Conservation (phyloP, 768 basidiomycete genomes). For the Hypsizygus marmoreus region DNA sequence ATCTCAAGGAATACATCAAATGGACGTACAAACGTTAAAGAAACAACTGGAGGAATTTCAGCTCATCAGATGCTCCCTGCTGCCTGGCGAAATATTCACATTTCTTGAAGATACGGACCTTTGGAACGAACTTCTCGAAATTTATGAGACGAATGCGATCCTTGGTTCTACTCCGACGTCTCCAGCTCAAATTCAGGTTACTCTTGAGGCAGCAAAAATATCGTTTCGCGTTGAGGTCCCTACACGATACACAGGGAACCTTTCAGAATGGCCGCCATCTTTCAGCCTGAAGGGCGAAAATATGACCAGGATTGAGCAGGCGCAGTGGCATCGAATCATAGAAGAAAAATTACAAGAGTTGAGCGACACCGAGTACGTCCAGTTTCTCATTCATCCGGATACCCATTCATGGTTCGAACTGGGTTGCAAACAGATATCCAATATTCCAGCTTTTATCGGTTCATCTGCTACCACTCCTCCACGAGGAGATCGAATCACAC, state of each 20-base stretch:
- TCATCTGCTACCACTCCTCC: conserved; percentile 59
- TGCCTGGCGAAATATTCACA: conserved; percentile 56
- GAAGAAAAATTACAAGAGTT: conserved; percentile 38
- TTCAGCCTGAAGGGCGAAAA: conserved; percentile 50
- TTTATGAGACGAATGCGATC: neutral
- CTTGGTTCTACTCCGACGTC: conserved; percentile 9
- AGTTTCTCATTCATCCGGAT: neutral
- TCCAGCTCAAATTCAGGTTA: conserved; percentile 38
- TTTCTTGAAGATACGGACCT: conserved; percentile 42
- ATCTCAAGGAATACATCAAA: neutral
- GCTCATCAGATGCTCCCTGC: conserved; percentile 60
- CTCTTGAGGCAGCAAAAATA: conserved; percentile 23
- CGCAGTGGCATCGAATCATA: conserved; percentile 47
- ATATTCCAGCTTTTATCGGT: conserved; percentile 59
- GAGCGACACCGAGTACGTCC: conserved; percentile 32
- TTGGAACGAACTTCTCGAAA: conserved; percentile 25
- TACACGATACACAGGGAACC: conserved; percentile 10
- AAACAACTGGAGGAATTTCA: conserved; percentile 52
- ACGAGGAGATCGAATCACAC: conserved; percentile 32
- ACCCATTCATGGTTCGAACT: too few relatives aligned
- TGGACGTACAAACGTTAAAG: neutral
- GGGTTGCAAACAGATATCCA: conserved; percentile 64
- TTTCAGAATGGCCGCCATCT: conserved; percentile 11
- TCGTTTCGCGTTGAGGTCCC: conserved; percentile 39
- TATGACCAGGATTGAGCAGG: conserved; percentile 48